phyloP scores from a whole-genome alignment of 2,329 filamentous ascomycete species.

The Westerdykella aurantiaca region DNA sequence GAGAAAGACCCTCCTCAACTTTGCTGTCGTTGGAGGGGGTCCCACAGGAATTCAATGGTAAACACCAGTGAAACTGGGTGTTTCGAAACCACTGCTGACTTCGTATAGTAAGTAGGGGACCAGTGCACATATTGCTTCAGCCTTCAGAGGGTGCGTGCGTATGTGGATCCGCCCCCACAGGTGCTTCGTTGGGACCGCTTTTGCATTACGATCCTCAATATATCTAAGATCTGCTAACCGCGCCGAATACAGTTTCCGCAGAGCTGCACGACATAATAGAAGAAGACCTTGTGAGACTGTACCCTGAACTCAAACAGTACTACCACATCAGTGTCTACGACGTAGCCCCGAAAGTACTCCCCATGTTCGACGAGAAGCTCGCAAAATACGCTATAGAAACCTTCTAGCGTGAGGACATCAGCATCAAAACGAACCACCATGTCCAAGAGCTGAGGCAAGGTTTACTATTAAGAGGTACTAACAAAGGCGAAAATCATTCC shows the following conservation, averaged over 20 bases:
- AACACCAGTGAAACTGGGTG: no score
- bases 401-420: conserved; percentile 63
- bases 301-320: conserved; percentile 56
- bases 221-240: no score
- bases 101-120: no score
- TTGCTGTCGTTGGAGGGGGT: conserved; percentile 70
- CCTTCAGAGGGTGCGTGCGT: no score
- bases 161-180: no score
- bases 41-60: conserved; percentile 41
- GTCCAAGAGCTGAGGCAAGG: conserved; percentile 53
- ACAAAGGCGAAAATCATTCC: conserved; percentile 14
- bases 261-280: conserved; percentile 69
- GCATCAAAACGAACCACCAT: conserved; percentile 65
- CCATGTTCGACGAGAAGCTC: conserved; percentile 71
- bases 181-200: no score
- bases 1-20: conserved; percentile 60
- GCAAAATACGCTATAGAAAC: conserved; percentile 64
- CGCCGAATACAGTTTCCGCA: conserved; percentile 51
- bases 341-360: conserved; percentile 67
- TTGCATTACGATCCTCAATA: no score
- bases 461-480: conserved; percentile 39
- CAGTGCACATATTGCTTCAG: no score
- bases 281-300: conserved; percentile 62
- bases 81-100: no score
- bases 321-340: conserved; percentile 70